A percentile compares a stretch with the other conserved stretches of the same genome.
Evolutionary conservation across 1,284 basidiomycete genomes (phyloP).

Genomic region (Leccinum pachyderme): DNA sequence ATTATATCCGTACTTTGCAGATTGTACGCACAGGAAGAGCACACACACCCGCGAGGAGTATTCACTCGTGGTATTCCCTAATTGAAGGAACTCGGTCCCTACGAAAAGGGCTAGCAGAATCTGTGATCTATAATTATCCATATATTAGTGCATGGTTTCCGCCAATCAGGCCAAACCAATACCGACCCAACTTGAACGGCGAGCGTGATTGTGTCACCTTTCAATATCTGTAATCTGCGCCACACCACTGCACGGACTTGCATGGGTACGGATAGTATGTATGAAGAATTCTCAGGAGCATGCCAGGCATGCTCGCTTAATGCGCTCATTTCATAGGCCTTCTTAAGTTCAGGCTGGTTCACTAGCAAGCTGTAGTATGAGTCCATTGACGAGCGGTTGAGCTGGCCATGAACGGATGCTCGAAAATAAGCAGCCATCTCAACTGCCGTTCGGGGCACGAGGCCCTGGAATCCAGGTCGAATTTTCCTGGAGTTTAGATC

Average conservation of each 20-base stretch:
- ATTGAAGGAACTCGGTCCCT: constrained; percentile 71
- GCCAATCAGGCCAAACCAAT: not conserved
- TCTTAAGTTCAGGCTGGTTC: constrained; percentile 38
- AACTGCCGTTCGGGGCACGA: constrained; percentile 40
- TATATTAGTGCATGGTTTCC: constrained; percentile 1
- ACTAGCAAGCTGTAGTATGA: constrained; percentile 34
- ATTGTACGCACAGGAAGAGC: constrained; percentile 59
- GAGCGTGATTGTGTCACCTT: constrained; percentile 53
- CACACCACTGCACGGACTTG: constrained; percentile 63
- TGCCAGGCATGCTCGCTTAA: constrained; percentile 48
- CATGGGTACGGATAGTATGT: constrained; percentile 51
- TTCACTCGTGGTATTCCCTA: constrained; percentile 56
- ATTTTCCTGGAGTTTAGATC: constrained; percentile 54
- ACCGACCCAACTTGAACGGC: constrained; percentile 41
- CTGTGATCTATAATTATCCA: constrained; percentile 34
- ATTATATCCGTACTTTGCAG: constrained; percentile 34
- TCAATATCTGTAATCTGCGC: constrained; percentile 62
- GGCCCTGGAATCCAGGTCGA: constrained; percentile 46
- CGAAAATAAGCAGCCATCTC: constrained; percentile 59
- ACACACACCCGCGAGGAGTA: constrained; percentile 80
- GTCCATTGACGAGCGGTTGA: constrained; percentile 32
- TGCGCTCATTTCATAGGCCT: constrained; percentile 48
- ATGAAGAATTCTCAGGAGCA: constrained; percentile 46
- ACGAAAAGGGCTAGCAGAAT: constrained; percentile 65
- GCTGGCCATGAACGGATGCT: constrained; percentile 19